Conservation (phyloP, 108 stramenopile species). For the Cyclotella baltica region DNA sequence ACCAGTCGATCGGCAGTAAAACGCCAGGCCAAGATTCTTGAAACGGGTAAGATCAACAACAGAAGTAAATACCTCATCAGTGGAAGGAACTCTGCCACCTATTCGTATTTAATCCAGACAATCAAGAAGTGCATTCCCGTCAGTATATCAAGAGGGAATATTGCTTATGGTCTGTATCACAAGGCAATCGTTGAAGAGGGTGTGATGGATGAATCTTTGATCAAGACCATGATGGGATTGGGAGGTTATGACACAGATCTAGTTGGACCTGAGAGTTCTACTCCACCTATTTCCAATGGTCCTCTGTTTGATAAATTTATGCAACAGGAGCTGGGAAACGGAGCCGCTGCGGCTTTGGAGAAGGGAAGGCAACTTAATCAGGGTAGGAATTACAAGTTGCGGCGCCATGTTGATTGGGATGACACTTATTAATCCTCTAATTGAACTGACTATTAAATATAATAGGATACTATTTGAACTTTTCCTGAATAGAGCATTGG, state of each 20-base stretch:
- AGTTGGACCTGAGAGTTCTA: not conserved
- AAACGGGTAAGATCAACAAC: not conserved
- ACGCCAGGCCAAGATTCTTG: slow-evolving; percentile 36
- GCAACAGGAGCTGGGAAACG: slow-evolving; percentile 48
- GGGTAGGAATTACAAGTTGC: slow-evolving; percentile 53
- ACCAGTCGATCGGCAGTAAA: slow-evolving; percentile 47
- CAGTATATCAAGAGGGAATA: slow-evolving; percentile 70
- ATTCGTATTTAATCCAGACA: slow-evolving; percentile 60
- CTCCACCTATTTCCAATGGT: slow-evolving; percentile 50
- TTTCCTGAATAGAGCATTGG: too few relatives aligned
- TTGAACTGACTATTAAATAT: too few relatives aligned
- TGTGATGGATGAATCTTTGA: slow-evolving; percentile 61
- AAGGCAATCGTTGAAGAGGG: slow-evolving; percentile 62
- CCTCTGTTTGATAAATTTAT: slow-evolving; percentile 53
- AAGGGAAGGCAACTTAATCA: slow-evolving; percentile 46
- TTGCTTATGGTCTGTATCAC: slow-evolving; percentile 69
- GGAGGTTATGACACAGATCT: slow-evolving; percentile 31
- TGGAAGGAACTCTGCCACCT: slow-evolving; percentile 68
- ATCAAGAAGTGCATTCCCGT: slow-evolving; percentile 62
- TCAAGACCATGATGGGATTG: slow-evolving; percentile 52
- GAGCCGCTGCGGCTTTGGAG: slow-evolving; percentile 36
- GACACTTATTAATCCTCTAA: slow-evolving; percentile 38
- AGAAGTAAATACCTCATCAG: slow-evolving; percentile 47
- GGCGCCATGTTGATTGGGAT: slow-evolving; percentile 58
- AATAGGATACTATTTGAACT: too few relatives aligned